These are phyloP conservation scores for Fragosphaeria purpurea DNA, from an alignment of 2,329 filamentous ascomycete genomes.

Conservation along the genomic window DNA sequence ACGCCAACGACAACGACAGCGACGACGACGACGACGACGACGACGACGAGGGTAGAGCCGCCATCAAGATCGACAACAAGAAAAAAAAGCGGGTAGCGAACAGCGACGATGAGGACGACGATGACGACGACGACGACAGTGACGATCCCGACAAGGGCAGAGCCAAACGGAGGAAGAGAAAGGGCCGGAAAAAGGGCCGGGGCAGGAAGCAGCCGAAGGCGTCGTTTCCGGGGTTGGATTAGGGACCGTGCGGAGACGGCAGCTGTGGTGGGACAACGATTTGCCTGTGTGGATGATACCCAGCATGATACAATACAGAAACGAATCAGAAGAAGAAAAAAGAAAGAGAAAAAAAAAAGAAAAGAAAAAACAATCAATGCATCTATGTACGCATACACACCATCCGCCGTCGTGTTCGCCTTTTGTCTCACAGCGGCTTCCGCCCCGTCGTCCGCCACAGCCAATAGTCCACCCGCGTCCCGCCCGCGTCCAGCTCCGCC, in stretches of 20 bases:
- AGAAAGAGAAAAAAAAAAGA: neutral
- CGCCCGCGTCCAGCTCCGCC: neutral
- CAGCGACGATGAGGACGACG: slow-evolving; percentile 24
- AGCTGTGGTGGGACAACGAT: too few species aligned
- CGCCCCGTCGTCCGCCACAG: slow-evolving; percentile 3
- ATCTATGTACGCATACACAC: neutral
- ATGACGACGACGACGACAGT: slow-evolving; percentile 24
- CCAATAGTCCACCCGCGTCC: neutral
- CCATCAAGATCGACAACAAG: slow-evolving; percentile 18
- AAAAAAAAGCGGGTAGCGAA: slow-evolving; percentile 32
- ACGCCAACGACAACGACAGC: slow-evolving; percentile 28
- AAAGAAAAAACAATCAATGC: neutral
- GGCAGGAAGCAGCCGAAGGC: slow-evolving; percentile 6
- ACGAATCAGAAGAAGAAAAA: neutral
- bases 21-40: slow-evolving; percentile 38
- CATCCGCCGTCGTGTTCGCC: too few species aligned
- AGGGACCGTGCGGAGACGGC: neutral
- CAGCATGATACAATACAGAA: too few species aligned
- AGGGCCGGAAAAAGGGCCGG: slow-evolving; percentile 11
- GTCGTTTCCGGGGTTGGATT: slow-evolving; percentile 24
- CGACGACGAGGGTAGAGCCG: slow-evolving; percentile 24
- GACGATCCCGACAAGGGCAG: slow-evolving; percentile 13
- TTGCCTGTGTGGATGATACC: too few species aligned
- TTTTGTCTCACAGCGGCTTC: neutral
- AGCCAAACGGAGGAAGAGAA: slow-evolving; percentile 22